Conservation (phyloP, 768 basidiomycete genomes). For the Pisolithus sp. region DNA sequence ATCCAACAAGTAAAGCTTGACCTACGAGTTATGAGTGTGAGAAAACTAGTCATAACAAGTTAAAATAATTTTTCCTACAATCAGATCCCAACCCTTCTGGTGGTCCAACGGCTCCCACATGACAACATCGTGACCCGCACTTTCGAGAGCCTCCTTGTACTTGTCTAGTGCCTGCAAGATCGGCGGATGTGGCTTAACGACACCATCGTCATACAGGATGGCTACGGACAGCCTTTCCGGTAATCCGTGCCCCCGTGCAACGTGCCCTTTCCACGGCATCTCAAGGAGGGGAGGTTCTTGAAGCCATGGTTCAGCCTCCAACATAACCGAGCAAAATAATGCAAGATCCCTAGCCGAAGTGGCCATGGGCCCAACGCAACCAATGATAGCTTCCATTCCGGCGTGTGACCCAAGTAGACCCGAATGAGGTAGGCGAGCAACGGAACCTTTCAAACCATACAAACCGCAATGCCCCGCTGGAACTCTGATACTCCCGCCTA, state of each 20-base stretch:
- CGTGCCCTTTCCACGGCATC: slow-evolving; percentile 42
- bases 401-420: slow-evolving; percentile 44
- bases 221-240: slow-evolving; percentile 39
- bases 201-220: slow-evolving; percentile 45
- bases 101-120: slow-evolving; percentile 42
- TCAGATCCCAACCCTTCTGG: slow-evolving; percentile 39
- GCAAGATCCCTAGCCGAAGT: slow-evolving; percentile 43
- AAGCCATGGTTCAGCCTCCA: slow-evolving; percentile 42
- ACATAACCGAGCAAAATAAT: slow-evolving; percentile 43
- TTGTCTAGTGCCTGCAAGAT: slow-evolving; percentile 35
- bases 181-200: slow-evolving; percentile 46
- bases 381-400: slow-evolving; percentile 49
- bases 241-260: slow-evolving; percentile 32
- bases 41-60: slow-evolving; percentile 3
- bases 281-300: slow-evolving; percentile 40
- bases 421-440: slow-evolving; percentile 45
- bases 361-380: slow-evolving; percentile 43
- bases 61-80: slow-evolving; percentile 29
- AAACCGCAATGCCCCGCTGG: slow-evolving; percentile 37
- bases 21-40: slow-evolving; percentile 23
- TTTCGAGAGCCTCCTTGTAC: slow-evolving; percentile 33
- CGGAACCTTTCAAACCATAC: slow-evolving; percentile 42
- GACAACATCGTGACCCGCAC: slow-evolving; percentile 48
- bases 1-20: slow-evolving; percentile 44
- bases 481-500: slow-evolving; percentile 41